phyloP scores from a whole-genome alignment of 1,284 basidiomycete species.

The Puccinia coronata region DNA sequence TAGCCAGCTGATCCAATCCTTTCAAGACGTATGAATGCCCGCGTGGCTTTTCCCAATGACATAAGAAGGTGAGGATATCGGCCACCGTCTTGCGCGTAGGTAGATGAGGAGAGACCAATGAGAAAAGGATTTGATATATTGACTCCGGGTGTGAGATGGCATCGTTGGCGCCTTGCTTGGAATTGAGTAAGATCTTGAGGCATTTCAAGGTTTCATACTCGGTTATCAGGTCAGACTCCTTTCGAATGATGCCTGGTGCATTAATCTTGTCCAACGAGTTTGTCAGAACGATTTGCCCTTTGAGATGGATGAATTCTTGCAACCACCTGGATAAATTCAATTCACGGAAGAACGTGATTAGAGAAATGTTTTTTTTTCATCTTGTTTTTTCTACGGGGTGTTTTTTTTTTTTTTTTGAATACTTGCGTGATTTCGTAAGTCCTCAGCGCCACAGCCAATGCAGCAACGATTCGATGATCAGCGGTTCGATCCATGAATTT shows the following conservation, averaged over 20 bases:
- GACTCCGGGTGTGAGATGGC: slow-evolving; percentile 75
- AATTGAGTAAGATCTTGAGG: slow-evolving; percentile 80
- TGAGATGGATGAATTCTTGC: slow-evolving; percentile 72
- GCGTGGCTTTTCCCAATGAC: slow-evolving; percentile 61
- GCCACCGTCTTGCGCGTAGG: slow-evolving; percentile 76
- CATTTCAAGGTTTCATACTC: slow-evolving; percentile 91
- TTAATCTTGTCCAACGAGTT: slow-evolving; percentile 76
- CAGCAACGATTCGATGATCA: slow-evolving; percentile 74
- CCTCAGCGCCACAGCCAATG: slow-evolving; percentile 76
- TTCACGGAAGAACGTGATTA: slow-evolving; percentile 18
- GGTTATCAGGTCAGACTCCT: slow-evolving; percentile 69
- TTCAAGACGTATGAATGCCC: slow-evolving; percentile 63
- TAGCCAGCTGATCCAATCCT: slow-evolving; percentile 63
- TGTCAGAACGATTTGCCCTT: slow-evolving; percentile 80
- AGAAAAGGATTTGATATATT: slow-evolving; percentile 78
- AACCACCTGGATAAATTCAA: slow-evolving; percentile 71
- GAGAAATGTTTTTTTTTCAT: too few relatives aligned
- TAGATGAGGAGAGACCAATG: slow-evolving; percentile 79
- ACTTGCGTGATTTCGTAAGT: slow-evolving; percentile 76
- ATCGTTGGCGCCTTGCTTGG: slow-evolving; percentile 71
- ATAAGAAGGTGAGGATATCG: slow-evolving; percentile 70
- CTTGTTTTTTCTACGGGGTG: too few relatives aligned
- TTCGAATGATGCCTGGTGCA: slow-evolving; percentile 61
- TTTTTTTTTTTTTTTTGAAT: slow-evolving; percentile 45
- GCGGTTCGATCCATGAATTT: slow-evolving; percentile 85